Base-by-base conservation (phyloP, 306 rosid species). In the Oxytropis ochrocephala region DNA sequence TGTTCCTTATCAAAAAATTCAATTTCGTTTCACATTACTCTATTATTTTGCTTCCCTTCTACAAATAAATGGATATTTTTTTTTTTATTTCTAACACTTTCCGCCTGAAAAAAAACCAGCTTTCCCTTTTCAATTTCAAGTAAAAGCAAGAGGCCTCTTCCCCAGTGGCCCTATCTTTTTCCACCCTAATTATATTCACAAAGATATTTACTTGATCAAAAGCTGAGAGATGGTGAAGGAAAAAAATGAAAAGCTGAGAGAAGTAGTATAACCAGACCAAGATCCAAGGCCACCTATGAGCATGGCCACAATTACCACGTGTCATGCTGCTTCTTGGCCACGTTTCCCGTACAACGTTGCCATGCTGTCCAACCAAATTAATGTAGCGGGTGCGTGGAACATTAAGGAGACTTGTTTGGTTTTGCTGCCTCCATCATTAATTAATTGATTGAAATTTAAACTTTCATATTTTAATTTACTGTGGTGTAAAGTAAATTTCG, bases 301-400 rank as follows among this genome's bases (percentile, higher is more conserved):
- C 81, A 41, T 30, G 8, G 11, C 6, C 4, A 56, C 53, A 11
- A 0, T 14, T 39, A 2, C 54, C 72, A 72, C 90, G 81, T 85
- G 92, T 79, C 81, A 1, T 6, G 0, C 1, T 5, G 0, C 1
- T 0, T 3, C 3, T 6, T 5, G 2, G 79, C 82, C 89, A 89
- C 91, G 87, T 88, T 3, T 8, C 24, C 76, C 7, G 8, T 33
- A 36, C 59, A 50, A 55, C n/a, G 18, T 70, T 67, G 82, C 85
- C 89, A 80, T 64, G 82, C 73, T 82, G 83, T 72, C 77, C 77
- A 77, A 39, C 51, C 32, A 27, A 48, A 77, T 77, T 55, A 72
- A 65, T 71, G 72, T 12, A 36, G 70, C 52, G 11, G 53, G 87
- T 83, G 86, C 87, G 86, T 85, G 83, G 83, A 74, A 71, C 35